These are phyloP conservation scores for Citrus maxima DNA, from an alignment of 345 rosid genomes.

Conservation along the genomic window DNA sequence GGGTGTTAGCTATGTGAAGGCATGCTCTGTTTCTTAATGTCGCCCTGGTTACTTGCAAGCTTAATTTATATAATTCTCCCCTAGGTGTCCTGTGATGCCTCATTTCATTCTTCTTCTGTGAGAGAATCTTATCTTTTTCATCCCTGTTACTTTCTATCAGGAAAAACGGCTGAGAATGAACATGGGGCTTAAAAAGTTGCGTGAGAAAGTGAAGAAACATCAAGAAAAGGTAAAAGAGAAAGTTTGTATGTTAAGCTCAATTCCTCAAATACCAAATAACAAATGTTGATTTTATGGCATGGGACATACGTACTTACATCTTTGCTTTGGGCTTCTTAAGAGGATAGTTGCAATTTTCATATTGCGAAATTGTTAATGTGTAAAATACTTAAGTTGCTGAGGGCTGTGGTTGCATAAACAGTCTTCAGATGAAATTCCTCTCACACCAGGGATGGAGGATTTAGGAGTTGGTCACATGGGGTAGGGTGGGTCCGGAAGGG, in stretches of 20 bases:
- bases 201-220: conserved; percentile 65
- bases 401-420: background rate
- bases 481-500: background rate
- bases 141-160: conserved; percentile 21
- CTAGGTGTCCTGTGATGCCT: background rate
- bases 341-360: background rate
- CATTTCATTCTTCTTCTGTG: background rate
- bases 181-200: conserved; percentile 50
- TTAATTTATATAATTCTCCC: background rate
- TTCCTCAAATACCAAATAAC: background rate
- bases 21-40: conserved; percentile 5
- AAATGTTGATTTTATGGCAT: background rate
- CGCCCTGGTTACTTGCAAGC: background rate
- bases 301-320: background rate
- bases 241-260: conserved; percentile 12
- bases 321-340: background rate
- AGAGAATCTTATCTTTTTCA: background rate
- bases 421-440: background rate
- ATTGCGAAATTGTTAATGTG: background rate
- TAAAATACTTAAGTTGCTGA: background rate
- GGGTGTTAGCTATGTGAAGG: conserved; percentile 75
- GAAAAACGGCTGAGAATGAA: conserved; percentile 69
- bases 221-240: conserved; percentile 53
- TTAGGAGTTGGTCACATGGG: background rate
- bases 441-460: background rate